Evolutionary conservation across 1,284 basidiomycete genomes (phyloP), one percentile per base, ranked within the genome.

Genomic region (Ustilago bromivora): DNA sequence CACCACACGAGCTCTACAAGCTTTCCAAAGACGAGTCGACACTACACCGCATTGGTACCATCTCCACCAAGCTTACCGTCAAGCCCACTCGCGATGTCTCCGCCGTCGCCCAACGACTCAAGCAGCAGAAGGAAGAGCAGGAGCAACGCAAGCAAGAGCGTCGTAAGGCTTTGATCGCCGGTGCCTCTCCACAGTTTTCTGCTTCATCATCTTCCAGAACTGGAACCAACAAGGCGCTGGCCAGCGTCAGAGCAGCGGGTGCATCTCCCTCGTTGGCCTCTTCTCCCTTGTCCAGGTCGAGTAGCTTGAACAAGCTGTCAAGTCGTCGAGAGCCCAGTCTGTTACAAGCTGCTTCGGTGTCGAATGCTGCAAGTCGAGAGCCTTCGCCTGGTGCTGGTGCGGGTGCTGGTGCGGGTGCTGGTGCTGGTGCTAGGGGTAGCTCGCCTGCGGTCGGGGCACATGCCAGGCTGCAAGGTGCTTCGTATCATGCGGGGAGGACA

Each of bases 41-140:
- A 4, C 40, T 78, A 9, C 58, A 57, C 12, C 55, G 67, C 13
- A 54, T 78, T 38, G 72, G 69, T 17, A 57, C 66, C 38, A 66
- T 78, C 34, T 34, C 59, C n/a, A 56, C 69, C 12, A 78, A 78
- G 60, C 56, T 75, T 23, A 57, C 69, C 1, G 72, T 78, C 36
- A 71, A 68, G 35, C 72, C 76, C 0, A 69, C 66, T 15, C 57
- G 66, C 5, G 69, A 76, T 63, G 65, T 69, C 28, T 71, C 71
- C n/a, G 63, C 72, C 3, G 69, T 67, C 2, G 71, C 76, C 4
- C 68, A 71, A 32, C 65, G 76, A 2, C 72, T 78, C 49, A 78
- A 78, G 41, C 72, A 78, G 51, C 68, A 75, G 28, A 64, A 66
- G 46, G 76, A 78, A 41, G 76, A 78, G 36, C 69, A 75, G 19